Evolutionary conservation across 257 asterid species (phyloP), one percentile per base, ranked within the genome.

Genomic region (Lycium barbarum): DNA sequence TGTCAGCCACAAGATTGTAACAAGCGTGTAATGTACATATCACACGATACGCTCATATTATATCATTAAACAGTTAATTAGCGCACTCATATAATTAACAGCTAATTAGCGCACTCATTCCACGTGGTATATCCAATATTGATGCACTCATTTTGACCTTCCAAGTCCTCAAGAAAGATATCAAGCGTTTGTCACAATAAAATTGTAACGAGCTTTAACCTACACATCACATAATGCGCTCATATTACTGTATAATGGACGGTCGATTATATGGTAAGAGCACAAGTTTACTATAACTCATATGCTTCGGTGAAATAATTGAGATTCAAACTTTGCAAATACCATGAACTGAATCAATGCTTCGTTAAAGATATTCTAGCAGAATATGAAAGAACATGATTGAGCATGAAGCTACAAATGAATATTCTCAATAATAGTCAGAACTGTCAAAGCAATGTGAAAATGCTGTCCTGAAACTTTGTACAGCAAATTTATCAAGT

Each of bases 351-450:
- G 45, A 74, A 74, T 74, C 81, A 49, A 74, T 49, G 13, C 81
- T 15, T 22, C 14, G 7, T 2, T 74, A 6, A 47, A 47, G 18
- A 10, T 73, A 0, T 20, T 11, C 22, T 22, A 74, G 62, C 4
- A 49, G 45, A 74, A 74, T 74, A 74, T 22, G 81, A 22, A 49
- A 74, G 43, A 12, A 49, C 62, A 49, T 47, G 62, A 47, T 73
- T 73, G 59, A 73, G 38, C 61, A 47, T 5, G 40, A 49, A 74
- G 80, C 43, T 49, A 43, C 17, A 74, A 20, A n/a, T 53, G 61
- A 49, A 74, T 49, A 74, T 74, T 20, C 61, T 74, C 81, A 22
- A 49, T 74, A 74, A 47, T 10, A 73, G 59, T 61, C 71, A 18
- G 35, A 59, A 36, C 26, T 57, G 74, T n/a, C 38, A 8, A 40